These are phyloP conservation scores for Peronosclerospora sorghi DNA, from an alignment of 352 stramenopile species.

Conservation along the genomic window DNA sequence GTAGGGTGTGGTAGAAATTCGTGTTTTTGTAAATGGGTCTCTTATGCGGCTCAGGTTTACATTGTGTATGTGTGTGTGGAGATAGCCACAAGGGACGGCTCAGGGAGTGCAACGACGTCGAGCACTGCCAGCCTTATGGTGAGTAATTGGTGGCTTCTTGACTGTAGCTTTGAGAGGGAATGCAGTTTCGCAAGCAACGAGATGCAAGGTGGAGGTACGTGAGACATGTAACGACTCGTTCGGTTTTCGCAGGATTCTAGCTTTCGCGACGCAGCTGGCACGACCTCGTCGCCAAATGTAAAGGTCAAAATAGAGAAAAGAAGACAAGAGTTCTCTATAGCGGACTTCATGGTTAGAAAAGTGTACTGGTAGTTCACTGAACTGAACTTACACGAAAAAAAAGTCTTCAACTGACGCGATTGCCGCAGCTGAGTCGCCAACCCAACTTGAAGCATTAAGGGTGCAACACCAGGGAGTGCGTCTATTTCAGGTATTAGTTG, in stretches of 20 bases:
- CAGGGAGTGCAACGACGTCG: conserved; percentile 4
- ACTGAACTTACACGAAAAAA: not conserved
- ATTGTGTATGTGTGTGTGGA: not conserved
- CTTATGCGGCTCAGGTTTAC: conserved; percentile 7
- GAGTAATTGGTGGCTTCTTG: not conserved
- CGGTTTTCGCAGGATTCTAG: not conserved
- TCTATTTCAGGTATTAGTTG: too few relatives aligned
- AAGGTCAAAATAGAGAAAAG: too few relatives aligned
- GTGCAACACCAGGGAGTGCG: too few relatives aligned
- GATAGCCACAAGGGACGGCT: conserved; percentile 5
- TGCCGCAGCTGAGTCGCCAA: conserved; percentile 2
- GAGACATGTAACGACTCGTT: not conserved
- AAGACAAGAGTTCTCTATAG: too few relatives aligned
- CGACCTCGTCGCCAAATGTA: not conserved
- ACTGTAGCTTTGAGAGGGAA: not conserved
- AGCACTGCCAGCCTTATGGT: too few relatives aligned
- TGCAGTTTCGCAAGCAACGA: not conserved
- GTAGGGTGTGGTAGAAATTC: conserved; percentile 3
- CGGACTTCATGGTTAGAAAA: conserved; percentile 5
- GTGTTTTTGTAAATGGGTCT: conserved; percentile 7
- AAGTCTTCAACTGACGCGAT: conserved; percentile 2
- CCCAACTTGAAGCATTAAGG: too few relatives aligned
- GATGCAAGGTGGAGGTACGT: not conserved
- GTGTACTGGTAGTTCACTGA: not conserved
- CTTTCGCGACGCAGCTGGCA: not conserved